Conservation (phyloP, 2,329 filamentous ascomycete genomes). For the Parastagonospora nodorum region DNA sequence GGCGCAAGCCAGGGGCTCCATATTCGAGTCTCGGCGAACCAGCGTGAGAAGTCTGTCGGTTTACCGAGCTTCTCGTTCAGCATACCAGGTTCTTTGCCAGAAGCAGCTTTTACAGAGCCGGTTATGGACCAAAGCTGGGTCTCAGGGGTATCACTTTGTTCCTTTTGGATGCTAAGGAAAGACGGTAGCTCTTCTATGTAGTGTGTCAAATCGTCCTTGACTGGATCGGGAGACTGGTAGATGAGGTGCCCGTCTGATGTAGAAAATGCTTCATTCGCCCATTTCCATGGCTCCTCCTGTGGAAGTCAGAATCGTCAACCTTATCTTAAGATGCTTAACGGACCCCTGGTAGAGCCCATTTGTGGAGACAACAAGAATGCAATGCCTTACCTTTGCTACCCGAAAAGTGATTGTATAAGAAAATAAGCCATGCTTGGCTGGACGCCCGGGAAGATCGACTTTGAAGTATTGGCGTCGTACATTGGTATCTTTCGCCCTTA, state of each 20-base stretch:
- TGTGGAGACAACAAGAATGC: not conserved
- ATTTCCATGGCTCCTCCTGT: constrained; percentile 65
- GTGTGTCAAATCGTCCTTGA: constrained; percentile 54
- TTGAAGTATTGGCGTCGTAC: constrained; percentile 59
- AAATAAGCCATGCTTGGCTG: constrained; percentile 54
- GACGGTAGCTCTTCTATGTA: constrained; percentile 65
- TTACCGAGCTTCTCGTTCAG: constrained; percentile 64
- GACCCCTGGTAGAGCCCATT: too few relatives aligned
- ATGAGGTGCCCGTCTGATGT: constrained; percentile 67
- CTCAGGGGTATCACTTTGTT: constrained; percentile 68
- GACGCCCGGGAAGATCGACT: constrained; percentile 51
- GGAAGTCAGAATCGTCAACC: constrained; percentile 1
- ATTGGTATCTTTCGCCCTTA: constrained; percentile 16
- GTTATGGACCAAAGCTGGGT: constrained; percentile 74
- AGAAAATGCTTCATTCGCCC: constrained; percentile 69
- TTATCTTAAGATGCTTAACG: not conserved
- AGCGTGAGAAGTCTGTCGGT: constrained; percentile 69
- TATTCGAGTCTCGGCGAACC: constrained; percentile 80
- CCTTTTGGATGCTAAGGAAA: constrained; percentile 58
- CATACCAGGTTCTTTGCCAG: constrained; percentile 62
- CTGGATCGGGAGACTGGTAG: constrained; percentile 49
- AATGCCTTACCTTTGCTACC: constrained; percentile 36
- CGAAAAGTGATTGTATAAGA: constrained; percentile 77
- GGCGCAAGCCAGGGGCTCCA: constrained; percentile 88
- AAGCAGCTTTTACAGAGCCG: constrained; percentile 59